Evolutionary conservation across 176 grass and related monocot genomes (phyloP).

Genomic region (Ampelocalamus luodianensis): DNA sequence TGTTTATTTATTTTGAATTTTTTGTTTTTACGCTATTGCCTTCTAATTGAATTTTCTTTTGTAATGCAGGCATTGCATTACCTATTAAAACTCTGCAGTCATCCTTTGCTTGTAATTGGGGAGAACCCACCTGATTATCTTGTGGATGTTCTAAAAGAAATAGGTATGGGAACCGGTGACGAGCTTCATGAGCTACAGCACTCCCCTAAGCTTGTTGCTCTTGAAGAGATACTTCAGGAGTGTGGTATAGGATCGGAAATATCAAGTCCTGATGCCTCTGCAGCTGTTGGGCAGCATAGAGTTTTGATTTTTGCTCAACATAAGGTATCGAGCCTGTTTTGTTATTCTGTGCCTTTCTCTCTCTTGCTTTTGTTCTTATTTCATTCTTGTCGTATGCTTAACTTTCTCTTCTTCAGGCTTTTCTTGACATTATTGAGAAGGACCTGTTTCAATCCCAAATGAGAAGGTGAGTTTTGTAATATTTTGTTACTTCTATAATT

Average conservation of each 20-base stretch:
- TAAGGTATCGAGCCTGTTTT: slow-evolving; percentile 62
- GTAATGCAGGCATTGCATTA: slow-evolving; percentile 81
- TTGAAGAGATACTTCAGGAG: slow-evolving; percentile 98
- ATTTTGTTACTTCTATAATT: slow-evolving; percentile 2
- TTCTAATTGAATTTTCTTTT: slow-evolving; percentile 40
- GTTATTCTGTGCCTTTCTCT: background rate
- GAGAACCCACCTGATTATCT: slow-evolving; percentile 66
- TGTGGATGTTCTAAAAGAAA: slow-evolving; percentile 63
- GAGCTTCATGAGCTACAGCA: slow-evolving; percentile 89
- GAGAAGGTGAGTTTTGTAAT: slow-evolving; percentile 70
- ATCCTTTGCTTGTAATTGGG: slow-evolving; percentile 88
- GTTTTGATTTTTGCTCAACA: slow-evolving; percentile 99
- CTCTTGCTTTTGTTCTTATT: slow-evolving; percentile 1
- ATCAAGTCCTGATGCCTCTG: slow-evolving; percentile 76
- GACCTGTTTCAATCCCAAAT: slow-evolving; percentile 90
- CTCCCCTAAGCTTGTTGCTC: slow-evolving; percentile 98
- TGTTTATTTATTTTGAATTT: background rate
- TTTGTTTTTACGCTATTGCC: background rate
- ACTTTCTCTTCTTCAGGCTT: slow-evolving; percentile 63
- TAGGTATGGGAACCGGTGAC: slow-evolving; percentile 56
- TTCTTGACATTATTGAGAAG: slow-evolving; percentile 95
- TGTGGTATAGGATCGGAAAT: slow-evolving; percentile 90
- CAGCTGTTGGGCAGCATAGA: slow-evolving; percentile 74
- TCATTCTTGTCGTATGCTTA: slow-evolving; percentile 1
- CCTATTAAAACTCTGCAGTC: slow-evolving; percentile 92